phyloP scores from a whole-genome alignment of 768 basidiomycete genomes.

The Tremella yokohamensis region DNA sequence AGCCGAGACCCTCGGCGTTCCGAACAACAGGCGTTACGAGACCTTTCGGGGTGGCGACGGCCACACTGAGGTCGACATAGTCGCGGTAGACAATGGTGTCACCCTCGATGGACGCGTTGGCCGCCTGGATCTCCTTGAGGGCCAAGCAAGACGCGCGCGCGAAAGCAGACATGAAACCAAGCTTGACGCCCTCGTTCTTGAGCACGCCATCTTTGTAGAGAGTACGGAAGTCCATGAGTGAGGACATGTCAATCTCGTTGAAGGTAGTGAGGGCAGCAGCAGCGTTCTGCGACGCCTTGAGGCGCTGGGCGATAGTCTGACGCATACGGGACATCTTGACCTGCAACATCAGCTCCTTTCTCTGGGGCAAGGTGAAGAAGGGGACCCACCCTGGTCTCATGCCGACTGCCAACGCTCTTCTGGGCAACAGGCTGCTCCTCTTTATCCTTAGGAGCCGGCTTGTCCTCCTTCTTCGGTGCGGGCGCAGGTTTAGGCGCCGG shows the following conservation, averaged over 20 bases:
- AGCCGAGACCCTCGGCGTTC: conserved; percentile 79
- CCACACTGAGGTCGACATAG: conserved; percentile 80
- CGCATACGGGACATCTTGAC: conserved; percentile 99
- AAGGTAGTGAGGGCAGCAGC: conserved; percentile 97
- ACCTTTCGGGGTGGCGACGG: conserved; percentile 95
- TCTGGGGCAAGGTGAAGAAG: not conserved
- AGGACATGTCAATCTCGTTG: conserved; percentile 99
- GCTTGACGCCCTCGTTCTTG: conserved; percentile 89
- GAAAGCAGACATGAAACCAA: conserved; percentile 98
- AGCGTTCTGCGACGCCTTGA: conserved; percentile 96
- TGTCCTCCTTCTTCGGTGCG: conserved; percentile 31
- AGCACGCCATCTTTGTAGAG: conserved; percentile 87
- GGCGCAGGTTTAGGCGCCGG: conserved; percentile 42
- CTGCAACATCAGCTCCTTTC: conserved; percentile 51
- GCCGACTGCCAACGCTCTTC: conserved; percentile 59
- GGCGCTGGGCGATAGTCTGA: conserved; percentile 88
- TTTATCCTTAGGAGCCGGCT: conserved; percentile 24
- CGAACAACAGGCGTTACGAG: conserved; percentile 93
- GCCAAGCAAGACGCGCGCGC: conserved; percentile 79
- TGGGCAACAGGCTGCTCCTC: conserved; percentile 49
- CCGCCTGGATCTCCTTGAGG: conserved; percentile 84
- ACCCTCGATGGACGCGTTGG: conserved; percentile 85
- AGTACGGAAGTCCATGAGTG: conserved; percentile 85
- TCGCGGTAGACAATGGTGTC: conserved; percentile 80
- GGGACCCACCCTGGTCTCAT: conserved; percentile 73